Conservation (phyloP, 768 basidiomycete genomes). For the Termitomyces eurrhizus region DNA sequence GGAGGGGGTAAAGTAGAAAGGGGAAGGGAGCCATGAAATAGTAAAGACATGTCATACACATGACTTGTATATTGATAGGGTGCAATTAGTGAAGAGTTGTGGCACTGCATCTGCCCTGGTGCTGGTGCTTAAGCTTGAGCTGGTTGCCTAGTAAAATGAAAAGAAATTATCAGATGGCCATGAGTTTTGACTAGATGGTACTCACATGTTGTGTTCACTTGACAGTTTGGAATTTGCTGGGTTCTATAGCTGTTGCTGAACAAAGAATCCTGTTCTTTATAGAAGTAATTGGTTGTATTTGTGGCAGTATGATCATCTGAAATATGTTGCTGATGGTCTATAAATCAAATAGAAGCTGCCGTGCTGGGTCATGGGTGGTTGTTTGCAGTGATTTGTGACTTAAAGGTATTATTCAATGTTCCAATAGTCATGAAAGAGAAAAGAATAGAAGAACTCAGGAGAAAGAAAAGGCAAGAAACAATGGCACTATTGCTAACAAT, state of each 20-base stretch:
- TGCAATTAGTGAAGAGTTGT: constrained; percentile 64
- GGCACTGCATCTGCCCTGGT: constrained; percentile 41
- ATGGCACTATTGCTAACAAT: constrained; percentile 18
- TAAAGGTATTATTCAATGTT: constrained; percentile 24
- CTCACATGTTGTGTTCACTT: constrained; percentile 67
- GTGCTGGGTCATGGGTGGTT: constrained; percentile 23
- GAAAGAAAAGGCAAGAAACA: constrained; percentile 28
- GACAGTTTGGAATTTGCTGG: constrained; percentile 54
- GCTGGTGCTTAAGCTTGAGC: constrained; percentile 59
- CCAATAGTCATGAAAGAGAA: constrained; percentile 31
- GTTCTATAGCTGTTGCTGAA: constrained; percentile 49
- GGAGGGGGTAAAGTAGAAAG: constrained; percentile 70
- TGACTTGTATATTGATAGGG: constrained; percentile 59
- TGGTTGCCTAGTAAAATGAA: constrained; percentile 52
- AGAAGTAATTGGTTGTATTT: constrained; percentile 45
- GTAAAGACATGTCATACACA: constrained; percentile 50
- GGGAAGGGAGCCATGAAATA: constrained; percentile 68
- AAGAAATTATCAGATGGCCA: constrained; percentile 67
- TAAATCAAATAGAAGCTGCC: constrained; percentile 25
- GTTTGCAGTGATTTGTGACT: constrained; percentile 21
- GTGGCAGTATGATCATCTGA: constrained; percentile 45
- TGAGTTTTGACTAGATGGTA: constrained; percentile 47
- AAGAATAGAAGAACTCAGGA: too few relatives aligned
- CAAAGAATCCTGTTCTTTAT: constrained; percentile 51
- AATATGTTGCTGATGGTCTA: constrained; percentile 43